Evolutionary conservation across 176 grass and related monocot species (phyloP).

Genomic region (Saccharum spontaneum): DNA sequence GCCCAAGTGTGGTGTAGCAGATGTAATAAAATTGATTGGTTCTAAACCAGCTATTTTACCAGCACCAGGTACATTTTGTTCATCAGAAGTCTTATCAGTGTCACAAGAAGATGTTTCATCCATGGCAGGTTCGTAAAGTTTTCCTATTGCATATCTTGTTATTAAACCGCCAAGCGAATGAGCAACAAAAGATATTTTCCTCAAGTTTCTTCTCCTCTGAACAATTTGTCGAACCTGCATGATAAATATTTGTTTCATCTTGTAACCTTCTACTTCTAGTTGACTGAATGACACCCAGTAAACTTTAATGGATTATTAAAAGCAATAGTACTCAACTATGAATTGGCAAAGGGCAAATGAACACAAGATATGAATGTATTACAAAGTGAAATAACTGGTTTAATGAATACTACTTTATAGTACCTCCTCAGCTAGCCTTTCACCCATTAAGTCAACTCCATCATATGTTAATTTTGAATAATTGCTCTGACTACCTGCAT

Average conservation of each 20-base stretch:
- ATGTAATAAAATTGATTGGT: constrained; percentile 85
- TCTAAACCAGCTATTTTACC: constrained; percentile 80
- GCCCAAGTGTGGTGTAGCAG: constrained; percentile 88
- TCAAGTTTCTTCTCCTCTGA: constrained; percentile 54
- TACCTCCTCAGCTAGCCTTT: constrained; percentile 97
- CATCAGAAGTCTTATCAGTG: constrained; percentile 26
- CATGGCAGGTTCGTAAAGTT: constrained; percentile 51
- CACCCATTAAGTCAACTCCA: constrained; percentile 95
- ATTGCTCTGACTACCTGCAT: constrained; percentile 82
- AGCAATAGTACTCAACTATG: not conserved
- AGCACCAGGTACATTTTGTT: constrained; percentile 14
- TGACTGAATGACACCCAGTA: not conserved
- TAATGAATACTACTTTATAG: not conserved
- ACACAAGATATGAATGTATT: constrained; percentile 6
- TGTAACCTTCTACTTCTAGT: not conserved
- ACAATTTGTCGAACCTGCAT: constrained; percentile 76
- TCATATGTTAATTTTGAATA: constrained; percentile 82
- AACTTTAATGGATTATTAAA: not conserved
- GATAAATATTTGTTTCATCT: constrained; percentile 22
- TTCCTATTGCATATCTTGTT: constrained; percentile 87
- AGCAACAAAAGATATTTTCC: constrained; percentile 90
- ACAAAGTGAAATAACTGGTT: not conserved
- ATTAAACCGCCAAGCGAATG: constrained; percentile 93
- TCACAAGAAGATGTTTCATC: not conserved
- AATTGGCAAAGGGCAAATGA: not conserved